phyloP scores from a whole-genome alignment of 768 basidiomycete species.

The Suillus decipiens region DNA sequence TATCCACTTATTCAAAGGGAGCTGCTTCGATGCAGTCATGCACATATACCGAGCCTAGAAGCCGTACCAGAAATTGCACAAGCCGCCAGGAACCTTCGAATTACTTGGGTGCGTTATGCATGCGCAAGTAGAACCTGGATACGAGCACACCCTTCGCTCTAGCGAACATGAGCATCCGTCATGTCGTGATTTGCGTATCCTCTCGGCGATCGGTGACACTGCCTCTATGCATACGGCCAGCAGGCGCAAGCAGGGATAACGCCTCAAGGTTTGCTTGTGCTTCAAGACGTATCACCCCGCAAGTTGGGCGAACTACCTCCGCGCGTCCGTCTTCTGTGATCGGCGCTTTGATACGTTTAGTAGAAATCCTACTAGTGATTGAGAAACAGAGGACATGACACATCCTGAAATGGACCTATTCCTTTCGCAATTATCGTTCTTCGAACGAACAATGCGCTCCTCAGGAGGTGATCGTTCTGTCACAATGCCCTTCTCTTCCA shows the following conservation, averaged over 20 bases:
- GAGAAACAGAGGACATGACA: not conserved
- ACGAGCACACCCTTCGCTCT: not conserved
- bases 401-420: not conserved
- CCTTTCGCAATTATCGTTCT: not conserved
- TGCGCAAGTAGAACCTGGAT: not conserved
- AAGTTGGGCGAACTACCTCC: conserved; percentile 1
- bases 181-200: not conserved
- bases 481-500: conserved; percentile 5
- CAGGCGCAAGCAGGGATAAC: conserved; percentile 3
- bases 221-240: not conserved
- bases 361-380: not conserved
- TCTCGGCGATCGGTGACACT: conserved; percentile 1
- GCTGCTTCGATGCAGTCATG: not conserved
- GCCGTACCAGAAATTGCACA: too few relatives aligned
- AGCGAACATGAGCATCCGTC: not conserved
- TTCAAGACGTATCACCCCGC: not conserved
- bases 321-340: not conserved
- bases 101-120: conserved; percentile 3
- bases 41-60: not conserved
- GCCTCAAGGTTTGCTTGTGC: not conserved
- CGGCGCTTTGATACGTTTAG: not conserved
- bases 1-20: not conserved
- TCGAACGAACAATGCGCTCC: not conserved
- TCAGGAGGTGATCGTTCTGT: conserved; percentile 7
- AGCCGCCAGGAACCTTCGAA: not conserved